These are phyloP conservation scores for Candida montana DNA, from an alignment of 805 yeast genomes.

Conservation along the genomic window DNA sequence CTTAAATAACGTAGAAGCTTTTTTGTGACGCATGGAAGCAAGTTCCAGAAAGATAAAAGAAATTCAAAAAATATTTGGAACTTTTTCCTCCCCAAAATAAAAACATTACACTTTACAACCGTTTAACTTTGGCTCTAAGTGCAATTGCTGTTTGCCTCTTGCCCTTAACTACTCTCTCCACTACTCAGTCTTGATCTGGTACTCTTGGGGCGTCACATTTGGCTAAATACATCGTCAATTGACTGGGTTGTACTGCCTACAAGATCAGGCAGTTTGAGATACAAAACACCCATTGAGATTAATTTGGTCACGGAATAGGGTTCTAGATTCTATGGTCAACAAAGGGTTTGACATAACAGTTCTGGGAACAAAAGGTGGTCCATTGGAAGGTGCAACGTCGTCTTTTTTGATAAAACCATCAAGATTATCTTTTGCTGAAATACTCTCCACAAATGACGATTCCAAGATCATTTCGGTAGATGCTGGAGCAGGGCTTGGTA, in stretches of 20 bases:
- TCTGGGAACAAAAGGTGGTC: conserved; percentile 84
- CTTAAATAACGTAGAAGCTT: conserved; percentile 7
- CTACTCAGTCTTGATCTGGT: too few relatives aligned
- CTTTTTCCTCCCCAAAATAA: too few relatives aligned
- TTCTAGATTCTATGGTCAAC: neutral
- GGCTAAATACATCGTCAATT: too few relatives aligned
- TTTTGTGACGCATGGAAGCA: conserved; percentile 6
- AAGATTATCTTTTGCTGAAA: conserved; percentile 34
- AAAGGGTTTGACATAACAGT: conserved; percentile 53
- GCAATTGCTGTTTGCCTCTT: too few relatives aligned
- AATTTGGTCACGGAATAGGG: too few relatives aligned
- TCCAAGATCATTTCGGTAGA: conserved; percentile 55
- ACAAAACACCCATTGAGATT: too few relatives aligned
- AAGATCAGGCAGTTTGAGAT: too few relatives aligned
- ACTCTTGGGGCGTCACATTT: too few relatives aligned
- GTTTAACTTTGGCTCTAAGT: too few relatives aligned
- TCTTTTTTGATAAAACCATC: conserved; percentile 60
- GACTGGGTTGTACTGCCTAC: too few relatives aligned
- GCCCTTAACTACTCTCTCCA: too few relatives aligned
- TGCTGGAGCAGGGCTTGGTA: conserved; percentile 71
- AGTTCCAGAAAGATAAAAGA: neutral
- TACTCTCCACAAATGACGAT: conserved; percentile 24
- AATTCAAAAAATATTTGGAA: neutral
- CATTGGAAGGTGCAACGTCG: conserved; percentile 66
- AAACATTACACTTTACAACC: too few relatives aligned